Conservation (phyloP, 352 stramenopile species). For the Phytophthora kernoviae region DNA sequence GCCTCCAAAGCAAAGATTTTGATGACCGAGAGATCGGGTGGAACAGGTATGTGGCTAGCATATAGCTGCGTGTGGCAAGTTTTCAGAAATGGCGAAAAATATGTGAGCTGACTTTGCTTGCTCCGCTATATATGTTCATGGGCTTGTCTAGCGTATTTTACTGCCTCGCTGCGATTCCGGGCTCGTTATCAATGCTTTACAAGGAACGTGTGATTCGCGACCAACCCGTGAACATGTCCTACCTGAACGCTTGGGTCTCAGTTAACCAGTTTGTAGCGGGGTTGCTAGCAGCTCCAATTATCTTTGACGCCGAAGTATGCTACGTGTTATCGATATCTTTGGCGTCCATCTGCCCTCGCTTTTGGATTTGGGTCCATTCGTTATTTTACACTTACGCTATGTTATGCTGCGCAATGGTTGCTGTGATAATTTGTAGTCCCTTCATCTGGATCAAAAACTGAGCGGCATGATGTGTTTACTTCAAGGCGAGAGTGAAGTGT, state of each 20-base stretch:
- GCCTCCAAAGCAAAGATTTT: slow-evolving; percentile 61
- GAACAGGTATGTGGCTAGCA: slow-evolving; percentile 57
- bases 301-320: slow-evolving; percentile 76
- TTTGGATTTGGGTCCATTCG: background rate
- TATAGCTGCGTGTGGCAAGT: background rate
- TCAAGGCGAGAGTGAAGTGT: slow-evolving; percentile 72
- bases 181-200: slow-evolving; percentile 86
- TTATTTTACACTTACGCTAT: slow-evolving; percentile 9
- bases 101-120: too few relatives aligned
- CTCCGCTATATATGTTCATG: background rate
- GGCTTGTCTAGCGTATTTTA: slow-evolving; percentile 64
- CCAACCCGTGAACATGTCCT: slow-evolving; percentile 88
- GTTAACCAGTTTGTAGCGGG: slow-evolving; percentile 87
- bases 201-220: slow-evolving; percentile 83
- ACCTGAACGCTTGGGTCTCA: slow-evolving; percentile 87
- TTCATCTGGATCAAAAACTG: slow-evolving; percentile 80
- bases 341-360: too few relatives aligned
- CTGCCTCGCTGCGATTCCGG: slow-evolving; percentile 74
- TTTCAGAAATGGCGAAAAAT: too few relatives aligned
- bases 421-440: slow-evolving; percentile 26
- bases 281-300: slow-evolving; percentile 78
- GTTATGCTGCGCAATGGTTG: background rate
- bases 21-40: slow-evolving; percentile 79
- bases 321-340: background rate
- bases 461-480: slow-evolving; percentile 81